Conservation (phyloP, 169 alveolate genomes). For the Plasmodium ovale region DNA sequence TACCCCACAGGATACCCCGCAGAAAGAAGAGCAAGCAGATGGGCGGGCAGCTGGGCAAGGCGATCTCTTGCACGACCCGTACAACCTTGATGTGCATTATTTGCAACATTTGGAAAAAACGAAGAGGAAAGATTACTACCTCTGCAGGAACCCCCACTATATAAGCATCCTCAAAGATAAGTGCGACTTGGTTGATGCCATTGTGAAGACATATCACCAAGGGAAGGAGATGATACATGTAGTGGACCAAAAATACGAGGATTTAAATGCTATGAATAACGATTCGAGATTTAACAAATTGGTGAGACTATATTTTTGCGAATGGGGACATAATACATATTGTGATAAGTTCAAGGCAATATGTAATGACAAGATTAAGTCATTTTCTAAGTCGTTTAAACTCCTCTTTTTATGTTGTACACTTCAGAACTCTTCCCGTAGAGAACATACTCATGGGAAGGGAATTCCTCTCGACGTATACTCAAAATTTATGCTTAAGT, state of each 20-base stretch:
- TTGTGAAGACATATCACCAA: conserved; percentile 4
- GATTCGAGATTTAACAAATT: conserved; percentile 25
- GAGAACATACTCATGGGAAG: conserved; percentile 66
- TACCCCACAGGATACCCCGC: background rate
- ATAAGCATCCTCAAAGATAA: conserved; percentile 25
- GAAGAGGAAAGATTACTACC: conserved; percentile 19
- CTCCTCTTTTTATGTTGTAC: conserved; percentile 48
- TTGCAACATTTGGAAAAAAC: conserved; percentile 31
- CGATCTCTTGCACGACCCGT: conserved; percentile 40
- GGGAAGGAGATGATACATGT: conserved; percentile 6
- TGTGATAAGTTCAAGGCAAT: conserved; percentile 80
- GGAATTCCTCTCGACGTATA: conserved; percentile 44
- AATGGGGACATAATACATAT: conserved; percentile 84
- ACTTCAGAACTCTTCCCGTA: conserved; percentile 20
- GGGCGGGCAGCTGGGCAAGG: background rate
- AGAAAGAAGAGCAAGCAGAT: background rate
- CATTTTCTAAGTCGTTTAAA: conserved; percentile 36
- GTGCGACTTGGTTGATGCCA: conserved; percentile 17
- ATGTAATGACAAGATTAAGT: conserved; percentile 74
- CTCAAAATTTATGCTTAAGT: conserved; percentile 57
- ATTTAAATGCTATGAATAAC: conserved; percentile 26
- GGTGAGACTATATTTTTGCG: conserved; percentile 80
- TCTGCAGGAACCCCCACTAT: conserved; percentile 12
- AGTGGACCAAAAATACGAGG: conserved; percentile 56
- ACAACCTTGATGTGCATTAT: conserved; percentile 34